Evolutionary conservation across 345 rosid genomes (phyloP), one percentile per base, ranked within the genome.

Genomic region (Hibiscus syriacus): DNA sequence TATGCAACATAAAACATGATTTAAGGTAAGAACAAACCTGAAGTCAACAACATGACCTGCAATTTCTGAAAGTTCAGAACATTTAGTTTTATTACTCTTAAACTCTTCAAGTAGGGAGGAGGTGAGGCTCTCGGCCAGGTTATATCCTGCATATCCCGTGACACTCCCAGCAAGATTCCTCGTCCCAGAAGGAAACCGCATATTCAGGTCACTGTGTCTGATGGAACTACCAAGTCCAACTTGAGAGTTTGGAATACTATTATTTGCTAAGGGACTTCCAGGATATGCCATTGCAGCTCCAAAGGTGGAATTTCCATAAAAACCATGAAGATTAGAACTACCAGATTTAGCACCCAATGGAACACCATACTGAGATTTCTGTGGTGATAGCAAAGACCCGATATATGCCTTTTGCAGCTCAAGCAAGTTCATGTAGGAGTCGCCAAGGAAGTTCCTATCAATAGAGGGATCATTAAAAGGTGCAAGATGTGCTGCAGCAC

Each of bases 1-100:
- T 22, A 57, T 27, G 46, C 14, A 52, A 58, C 41, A 30, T 25
- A 25, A 27, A 26, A 16, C 16, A 1, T 36, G 26, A 52, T 8
- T 8, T 52, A 30, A 64, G 16, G 6, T 50, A 55, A 49, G 32
- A n/a, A n/a, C n/a, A n/a, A 78, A 83, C 96, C 88, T 89, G 80
- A 89, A 89, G 77, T 86, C 96, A 38, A 85, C 90, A 30, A 86
- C 87, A 73, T 89, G 90, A 30, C 90, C 78, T 32, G 83, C 81
- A 53, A 89, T 89, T 77, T 89, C 96, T 9, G 25, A 50, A 50
- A 50, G 55, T 50, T 48, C 53, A 48, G n/a, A 17, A 48, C 54
- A 17, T 20, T 49, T 49, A 17, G 54, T 49, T 49, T 49, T 52
- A 52, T 52, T 52, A 5, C 55, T 52, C 26, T 52, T 52, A 20